Conservation (phyloP, 768 basidiomycete species). For the Hypholoma sublateritium region DNA sequence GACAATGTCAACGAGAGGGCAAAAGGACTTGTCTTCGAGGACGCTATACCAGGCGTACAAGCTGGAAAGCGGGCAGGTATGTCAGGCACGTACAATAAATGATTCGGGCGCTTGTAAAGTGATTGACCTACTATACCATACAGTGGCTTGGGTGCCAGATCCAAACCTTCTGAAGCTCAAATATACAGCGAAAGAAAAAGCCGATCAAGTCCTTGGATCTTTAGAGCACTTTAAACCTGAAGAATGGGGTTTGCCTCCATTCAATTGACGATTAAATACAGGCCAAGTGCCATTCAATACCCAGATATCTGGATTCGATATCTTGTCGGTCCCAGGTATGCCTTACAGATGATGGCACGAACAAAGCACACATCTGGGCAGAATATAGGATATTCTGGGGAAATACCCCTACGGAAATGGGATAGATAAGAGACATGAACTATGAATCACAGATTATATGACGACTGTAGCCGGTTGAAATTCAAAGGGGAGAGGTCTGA, state of each 20-base stretch:
- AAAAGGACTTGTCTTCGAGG: slow-evolving; percentile 81
- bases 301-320: too few relatives aligned
- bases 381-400: too few relatives aligned
- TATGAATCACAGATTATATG: background rate
- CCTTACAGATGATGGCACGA: too few relatives aligned
- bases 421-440: background rate
- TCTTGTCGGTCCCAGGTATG: too few relatives aligned
- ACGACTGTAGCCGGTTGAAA: too few relatives aligned
- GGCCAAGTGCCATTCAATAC: background rate
- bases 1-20: slow-evolving; percentile 46
- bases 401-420: background rate
- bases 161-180: slow-evolving; percentile 55
- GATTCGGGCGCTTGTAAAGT: background rate
- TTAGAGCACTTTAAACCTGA: slow-evolving; percentile 78
- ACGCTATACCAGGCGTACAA: slow-evolving; percentile 73
- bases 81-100: slow-evolving; percentile 57
- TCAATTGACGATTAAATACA: slow-evolving; percentile 23
- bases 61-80: slow-evolving; percentile 85
- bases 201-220: slow-evolving; percentile 60
- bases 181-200: slow-evolving; percentile 45
- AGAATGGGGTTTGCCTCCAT: slow-evolving; percentile 82
- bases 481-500: background rate
- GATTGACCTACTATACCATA: background rate
- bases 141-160: slow-evolving; percentile 89
- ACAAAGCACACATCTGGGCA: too few relatives aligned